Percentiles rank a stretch among this genome's conserved stretches.
These are phyloP conservation scores for Sphaerobolus stellatus DNA, from an alignment of 1,284 basidiomycete genomes.

Conservation along the genomic window DNA sequence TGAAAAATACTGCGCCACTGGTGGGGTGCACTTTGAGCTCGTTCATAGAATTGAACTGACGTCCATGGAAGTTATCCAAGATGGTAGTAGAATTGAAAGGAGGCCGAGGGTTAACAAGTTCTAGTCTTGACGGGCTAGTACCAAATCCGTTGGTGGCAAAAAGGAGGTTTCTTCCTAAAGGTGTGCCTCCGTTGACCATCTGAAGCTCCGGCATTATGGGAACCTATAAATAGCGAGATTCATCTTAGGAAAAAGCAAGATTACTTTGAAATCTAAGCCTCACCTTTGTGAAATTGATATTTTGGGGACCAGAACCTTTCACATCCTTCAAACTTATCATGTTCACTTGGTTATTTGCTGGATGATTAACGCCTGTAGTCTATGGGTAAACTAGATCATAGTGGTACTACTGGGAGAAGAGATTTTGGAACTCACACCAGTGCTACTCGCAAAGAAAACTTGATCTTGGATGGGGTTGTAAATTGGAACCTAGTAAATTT, in stretches of 20 bases:
- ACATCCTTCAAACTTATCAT: constrained; percentile 39
- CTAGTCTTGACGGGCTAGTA: constrained; percentile 58
- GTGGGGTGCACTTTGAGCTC: constrained; percentile 48
- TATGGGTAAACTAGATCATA: background rate
- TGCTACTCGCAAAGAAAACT: constrained; percentile 51
- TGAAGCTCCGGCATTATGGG: constrained; percentile 26
- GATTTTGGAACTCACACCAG: constrained; percentile 39
- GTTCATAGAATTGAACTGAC: constrained; percentile 62
- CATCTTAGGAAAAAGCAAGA: constrained; percentile 4
- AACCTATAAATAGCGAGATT: constrained; percentile 18
- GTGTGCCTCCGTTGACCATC: constrained; percentile 76
- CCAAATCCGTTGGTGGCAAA: constrained; percentile 70
- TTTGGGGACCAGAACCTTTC: constrained; percentile 35
- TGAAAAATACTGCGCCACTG: background rate
- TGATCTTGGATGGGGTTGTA: constrained; percentile 59
- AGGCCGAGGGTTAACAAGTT: constrained; percentile 59
- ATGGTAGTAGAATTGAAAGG: constrained; percentile 65
- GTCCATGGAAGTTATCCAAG: constrained; percentile 49
- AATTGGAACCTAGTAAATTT: constrained; percentile 46
- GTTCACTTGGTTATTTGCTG: constrained; percentile 41
- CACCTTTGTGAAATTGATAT: constrained; percentile 56
- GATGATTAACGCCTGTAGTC: constrained; percentile 30
- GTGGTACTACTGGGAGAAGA: constrained; percentile 3
- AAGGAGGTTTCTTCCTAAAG: constrained; percentile 40
- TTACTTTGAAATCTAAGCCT: constrained; percentile 21